Base-by-base conservation (phyloP, 2,329 filamentous ascomycete species). In the Colletotrichum theobromicola region DNA sequence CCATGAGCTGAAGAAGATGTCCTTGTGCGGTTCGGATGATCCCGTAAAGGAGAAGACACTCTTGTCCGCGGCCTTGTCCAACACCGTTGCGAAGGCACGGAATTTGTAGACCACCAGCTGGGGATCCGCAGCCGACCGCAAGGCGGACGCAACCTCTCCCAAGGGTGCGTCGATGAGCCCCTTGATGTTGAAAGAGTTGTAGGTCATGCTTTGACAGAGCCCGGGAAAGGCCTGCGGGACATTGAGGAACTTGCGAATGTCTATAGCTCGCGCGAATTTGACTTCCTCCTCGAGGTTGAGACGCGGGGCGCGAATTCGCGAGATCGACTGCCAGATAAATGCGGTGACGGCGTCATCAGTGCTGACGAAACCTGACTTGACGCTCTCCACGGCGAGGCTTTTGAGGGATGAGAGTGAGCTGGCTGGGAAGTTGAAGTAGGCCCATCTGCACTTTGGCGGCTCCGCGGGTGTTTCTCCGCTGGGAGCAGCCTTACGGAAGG, bases 1-100 rank as follows among this genome's bases (percentile, higher is more conserved):
- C 90, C 89, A 92, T 1, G 89, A 91, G 72, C 87, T 90, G 7
- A 91, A 74, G 83, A 88, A 86, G 4, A 91, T 79, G 50, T 90
- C 88, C 0, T 78, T 79, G 0, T 84, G 79, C 0, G 82, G 76
- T 34, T 87, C 82, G 4, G 87, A 67, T 5, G 77, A 79, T 0
- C 83, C 83, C 3, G 81, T 83, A 5, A 87, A 75, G 1, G 81
- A 81, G n/a, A 85, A 76, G 0, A 55, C 74, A 0, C 74, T 79
- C 72, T 85, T 87, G 67, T 87, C 85, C 0, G 79, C 69, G 4
- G 79, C 74, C 8, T 78, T 77, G 0, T 79, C 50, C 4, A 88
- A 75, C 35, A 82, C 80, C 2, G 87, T 89, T 1, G 85, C 83
- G 2, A 89, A 79, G 5, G 83, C 83, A 21, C 84, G 84, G 0